A percentile compares a stretch with the other conserved stretches of the same genome.
These are phyloP conservation scores for Pneumocystis sp. DNA, from an alignment of 1,139 yeast genomes.

Conservation along the genomic window DNA sequence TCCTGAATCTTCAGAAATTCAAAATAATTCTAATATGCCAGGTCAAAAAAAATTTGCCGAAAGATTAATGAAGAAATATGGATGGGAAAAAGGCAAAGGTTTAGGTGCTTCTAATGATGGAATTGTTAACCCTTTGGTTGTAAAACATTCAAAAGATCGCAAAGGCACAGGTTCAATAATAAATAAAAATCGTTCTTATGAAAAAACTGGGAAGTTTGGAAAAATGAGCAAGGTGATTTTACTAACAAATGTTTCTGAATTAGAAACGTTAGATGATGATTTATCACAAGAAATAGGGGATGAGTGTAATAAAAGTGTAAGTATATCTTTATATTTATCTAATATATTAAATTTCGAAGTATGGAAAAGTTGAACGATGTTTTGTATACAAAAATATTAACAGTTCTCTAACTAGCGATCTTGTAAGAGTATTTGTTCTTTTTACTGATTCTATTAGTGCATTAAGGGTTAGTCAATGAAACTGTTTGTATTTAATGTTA, in stretches of 20 bases:
- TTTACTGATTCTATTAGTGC: conserved; percentile 14
- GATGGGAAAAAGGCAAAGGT: conserved; percentile 17
- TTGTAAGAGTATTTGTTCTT: conserved; percentile 11
- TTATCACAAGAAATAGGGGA: conserved; percentile 14
- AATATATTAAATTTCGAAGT: conserved; percentile 5
- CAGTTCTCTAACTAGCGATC: conserved; percentile 4
- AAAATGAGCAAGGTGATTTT: conserved; percentile 12
- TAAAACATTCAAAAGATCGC: conserved; percentile 12
- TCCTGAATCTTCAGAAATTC: not conserved
- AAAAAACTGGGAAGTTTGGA: conserved; percentile 11
- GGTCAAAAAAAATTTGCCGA: conserved; percentile 13
- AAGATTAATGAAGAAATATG: conserved; percentile 14
- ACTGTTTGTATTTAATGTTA: not conserved
- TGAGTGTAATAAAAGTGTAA: conserved; percentile 12
- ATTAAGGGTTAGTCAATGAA: conserved; percentile 5
- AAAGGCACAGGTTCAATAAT: conserved; percentile 14
- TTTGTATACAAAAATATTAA: conserved; percentile 6
- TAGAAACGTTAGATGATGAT: conserved; percentile 12
- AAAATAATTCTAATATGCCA: not conserved
- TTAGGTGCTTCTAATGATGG: conserved; percentile 13
- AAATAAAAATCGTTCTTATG: conserved; percentile 6
- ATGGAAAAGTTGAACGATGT: conserved; percentile 13
- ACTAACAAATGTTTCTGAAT: conserved; percentile 6
- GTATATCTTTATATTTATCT: not conserved
- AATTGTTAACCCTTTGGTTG: conserved; percentile 12